Evolutionary conservation across 768 basidiomycete genomes (phyloP), one percentile per base, ranked within the genome.

Genomic region (Rhizopogon vulgaris): DNA sequence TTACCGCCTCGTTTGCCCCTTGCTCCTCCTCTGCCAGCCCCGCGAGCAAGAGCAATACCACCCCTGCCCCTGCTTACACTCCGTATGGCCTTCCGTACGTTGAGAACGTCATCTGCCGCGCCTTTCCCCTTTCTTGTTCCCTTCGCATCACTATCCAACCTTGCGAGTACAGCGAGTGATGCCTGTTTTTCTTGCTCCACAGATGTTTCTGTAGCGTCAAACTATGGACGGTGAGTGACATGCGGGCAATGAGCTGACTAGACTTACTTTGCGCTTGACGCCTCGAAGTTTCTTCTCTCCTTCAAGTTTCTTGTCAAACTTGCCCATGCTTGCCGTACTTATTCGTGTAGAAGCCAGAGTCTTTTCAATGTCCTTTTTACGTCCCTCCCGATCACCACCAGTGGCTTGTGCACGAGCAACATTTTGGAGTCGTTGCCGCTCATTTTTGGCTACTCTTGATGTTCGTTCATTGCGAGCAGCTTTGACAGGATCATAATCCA

Each of bases 321-420:
- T 85, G 57, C 96, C 96, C 85, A 99, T 85, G 60, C 91, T 94
- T 0, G 94, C 96, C 0, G 96, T 99, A 55, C 93, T 93, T 27
- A 75, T 72, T 53, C 89, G 82, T 1, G 87, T 84, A 10, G 84
- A 78, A 7, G 89, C 82, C 24, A 96, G 73, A 1, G 87, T 85
- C 52, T 77, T 76, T 18, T 93, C 87, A 15, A 98, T 78, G 12
- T 90, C 84, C 12, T 64, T 59, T 69, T 92, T 91, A 22, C 89
- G 82, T 42, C 76, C 67, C 18, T 74, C 67, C 49, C 73, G 72
- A 48, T 71, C 66, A 5, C 70, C 59, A 38, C 53, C 50, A 40
- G 68, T 57, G 0, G 67, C 60, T 48, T 76, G 69, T 0, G 84
- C 77, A 30, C 83, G 83, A 22, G 84, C 79, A 7, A 81, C 48